Evolutionary conservation across 495 filamentous ascomycete genomes (phyloP).

Genomic region (Chaetomium cochliodes): DNA sequence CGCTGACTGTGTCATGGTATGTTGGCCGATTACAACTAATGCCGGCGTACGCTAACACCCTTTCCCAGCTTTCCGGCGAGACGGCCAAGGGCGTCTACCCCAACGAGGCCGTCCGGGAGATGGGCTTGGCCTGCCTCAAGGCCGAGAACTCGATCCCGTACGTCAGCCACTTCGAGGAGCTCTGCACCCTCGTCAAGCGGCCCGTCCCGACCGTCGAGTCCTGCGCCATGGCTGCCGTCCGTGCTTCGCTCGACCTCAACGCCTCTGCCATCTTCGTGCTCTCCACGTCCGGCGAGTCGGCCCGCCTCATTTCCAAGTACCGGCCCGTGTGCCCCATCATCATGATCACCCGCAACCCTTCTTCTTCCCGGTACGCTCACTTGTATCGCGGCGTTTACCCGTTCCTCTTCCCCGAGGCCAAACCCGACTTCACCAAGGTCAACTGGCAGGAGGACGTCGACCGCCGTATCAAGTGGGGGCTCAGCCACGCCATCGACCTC

Average conservation of each 20-base stretch:
- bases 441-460: conserved; percentile 99
- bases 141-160: conserved; percentile 97
- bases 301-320: conserved; percentile 95
- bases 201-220: conserved; percentile 86
- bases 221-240: conserved; percentile 93
- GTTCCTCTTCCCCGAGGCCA: conserved; percentile 86
- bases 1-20: conserved; percentile 94
- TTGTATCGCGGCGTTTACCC: conserved; percentile 97
- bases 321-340: conserved; percentile 97
- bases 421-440: conserved; percentile 84
- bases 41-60: neutral
- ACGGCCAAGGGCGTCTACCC: conserved; percentile 98
- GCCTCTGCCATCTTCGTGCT: conserved; percentile 92
- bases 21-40: neutral
- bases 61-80: conserved; percentile 72
- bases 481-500: conserved; percentile 77
- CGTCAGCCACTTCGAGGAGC: conserved; percentile 93
- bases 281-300: conserved; percentile 86
- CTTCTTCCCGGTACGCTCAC: conserved; percentile 85
- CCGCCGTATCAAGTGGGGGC: conserved; percentile 92
- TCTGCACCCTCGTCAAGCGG: conserved; percentile 74
- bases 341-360: conserved; percentile 89
- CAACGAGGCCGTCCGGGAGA: conserved; percentile 87
- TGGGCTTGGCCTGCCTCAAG: conserved; percentile 94
- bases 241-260: conserved; percentile 89